Conservation (phyloP, 257 asterid species). For the Vinca minor region DNA sequence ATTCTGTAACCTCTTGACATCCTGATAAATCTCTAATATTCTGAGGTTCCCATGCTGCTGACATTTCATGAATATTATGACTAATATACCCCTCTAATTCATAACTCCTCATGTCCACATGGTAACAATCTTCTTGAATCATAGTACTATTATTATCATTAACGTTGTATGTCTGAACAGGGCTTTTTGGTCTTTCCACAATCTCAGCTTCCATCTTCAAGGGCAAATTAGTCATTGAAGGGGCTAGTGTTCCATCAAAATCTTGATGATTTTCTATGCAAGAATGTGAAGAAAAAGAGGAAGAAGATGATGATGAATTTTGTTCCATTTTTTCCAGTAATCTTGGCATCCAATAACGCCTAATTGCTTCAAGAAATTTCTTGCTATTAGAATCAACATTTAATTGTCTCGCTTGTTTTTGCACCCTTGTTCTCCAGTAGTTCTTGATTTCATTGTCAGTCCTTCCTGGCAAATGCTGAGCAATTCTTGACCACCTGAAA, state of each 20-base stretch:
- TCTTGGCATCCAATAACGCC: slow-evolving; percentile 63
- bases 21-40: slow-evolving; percentile 23
- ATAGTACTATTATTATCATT: not conserved
- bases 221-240: too few species aligned
- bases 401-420: slow-evolving; percentile 74
- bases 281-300: slow-evolving; percentile 22
- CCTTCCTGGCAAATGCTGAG: slow-evolving; percentile 70
- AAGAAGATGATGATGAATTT: slow-evolving; percentile 22
- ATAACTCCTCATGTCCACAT: slow-evolving; percentile 29
- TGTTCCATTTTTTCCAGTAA: slow-evolving; percentile 51
- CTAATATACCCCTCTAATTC: slow-evolving; percentile 11
- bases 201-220: slow-evolving; percentile 12
- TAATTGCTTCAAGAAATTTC: slow-evolving; percentile 57
- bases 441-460: slow-evolving; percentile 85
- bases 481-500: slow-evolving; percentile 76
- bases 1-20: slow-evolving; percentile 35
- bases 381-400: slow-evolving; percentile 70
- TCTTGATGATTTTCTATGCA: slow-evolving; percentile 28
- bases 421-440: slow-evolving; percentile 87
- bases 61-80: slow-evolving; percentile 19
- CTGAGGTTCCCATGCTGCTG: slow-evolving; percentile 25
- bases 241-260: slow-evolving; percentile 9
- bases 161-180: slow-evolving; percentile 8
- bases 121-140: slow-evolving; percentile 23
- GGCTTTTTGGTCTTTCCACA: slow-evolving; percentile 1